Conservation (phyloP, 768 basidiomycete genomes). For the Amanita inopinata region DNA sequence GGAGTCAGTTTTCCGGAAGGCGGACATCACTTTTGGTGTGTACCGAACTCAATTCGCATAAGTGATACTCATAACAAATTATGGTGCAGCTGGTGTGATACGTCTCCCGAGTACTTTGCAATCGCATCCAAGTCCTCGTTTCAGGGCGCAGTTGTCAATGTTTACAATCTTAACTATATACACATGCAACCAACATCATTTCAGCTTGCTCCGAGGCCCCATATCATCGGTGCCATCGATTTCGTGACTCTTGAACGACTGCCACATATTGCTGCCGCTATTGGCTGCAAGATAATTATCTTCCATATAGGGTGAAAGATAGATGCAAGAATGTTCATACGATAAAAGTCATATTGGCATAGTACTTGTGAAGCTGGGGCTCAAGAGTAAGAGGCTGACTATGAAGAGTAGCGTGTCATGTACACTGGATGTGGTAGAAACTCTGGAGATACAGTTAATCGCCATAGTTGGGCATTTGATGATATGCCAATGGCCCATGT, state of each 20-base stretch:
- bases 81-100: conserved; percentile 59
- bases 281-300: conserved; percentile 48
- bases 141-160: conserved; percentile 58
- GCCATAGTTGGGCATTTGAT: conserved; percentile 9
- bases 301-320: conserved; percentile 46
- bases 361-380: not conserved
- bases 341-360: conserved; percentile 13
- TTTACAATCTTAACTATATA: conserved; percentile 58
- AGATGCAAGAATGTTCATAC: conserved; percentile 11
- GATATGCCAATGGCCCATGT: conserved; percentile 7
- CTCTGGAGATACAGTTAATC: not conserved
- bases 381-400: too few relatives aligned
- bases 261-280: conserved; percentile 58
- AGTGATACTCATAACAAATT: conserved; percentile 7
- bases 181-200: conserved; percentile 57
- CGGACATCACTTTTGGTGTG: conserved; percentile 57
- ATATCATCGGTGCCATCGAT: conserved; percentile 66
- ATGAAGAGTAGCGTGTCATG: too few relatives aligned
- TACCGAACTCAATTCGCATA: conserved; percentile 5
- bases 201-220: conserved; percentile 48
- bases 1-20: conserved; percentile 61
- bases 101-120: conserved; percentile 69
- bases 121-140: conserved; percentile 51
- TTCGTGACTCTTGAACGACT: conserved; percentile 54
- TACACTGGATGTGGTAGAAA: conserved; percentile 13